Base-by-base conservation (phyloP, 257 asterid genomes). In the Avicennia marina region DNA sequence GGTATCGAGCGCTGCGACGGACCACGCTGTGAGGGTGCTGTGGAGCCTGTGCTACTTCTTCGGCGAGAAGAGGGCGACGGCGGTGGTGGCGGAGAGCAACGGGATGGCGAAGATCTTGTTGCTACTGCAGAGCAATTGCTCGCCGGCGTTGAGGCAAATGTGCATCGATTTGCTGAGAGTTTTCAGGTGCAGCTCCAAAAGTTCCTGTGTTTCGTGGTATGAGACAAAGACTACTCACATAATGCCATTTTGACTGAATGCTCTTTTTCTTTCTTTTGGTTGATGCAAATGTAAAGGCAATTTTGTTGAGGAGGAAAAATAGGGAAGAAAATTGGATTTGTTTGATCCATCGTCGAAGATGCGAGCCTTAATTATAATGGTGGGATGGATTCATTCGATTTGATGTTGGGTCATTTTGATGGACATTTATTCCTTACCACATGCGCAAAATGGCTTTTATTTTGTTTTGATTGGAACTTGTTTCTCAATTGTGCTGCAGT, bases 21-120 rank as follows among this genome's bases (percentile, higher is more conserved):
- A 89, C 60, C 83, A 70, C 48, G 86, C 89, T 8, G 89, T 83
- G 74, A 76, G 89, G 47, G 75, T 83, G 55, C 58, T 89, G 48
- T 89, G 96, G 96, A 74, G 95, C 58, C 48, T 89, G 64, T 83
- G 95, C 50, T 89, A 85, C 52, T 39, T 81, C 72, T 81, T 74
- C 56, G 71, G 85, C 33, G 96, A 89, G 15, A 73, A 80, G 47
- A 79, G 58, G 43, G 90, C 90, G 25, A 76, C 70, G 56, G 81
- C 80, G 48, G 73, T 67, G 36, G 79, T 74, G 56, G 63, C 60
- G 27, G 82, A 69, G 65, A 67, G 85, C 49, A 75, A 83, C 49
- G 96, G 95, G 33, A 63, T 81, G 95, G 75, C 81, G 7, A 85
- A 79, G 80, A 67, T 89, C 2, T 41, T 89, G 81, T 43, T 89